A percentile compares a stretch with the other conserved stretches of the same genome.
Conservation (phyloP, 2,329 filamentous ascomycete genomes). For the Ophiostoma novo-ulmi region DNA sequence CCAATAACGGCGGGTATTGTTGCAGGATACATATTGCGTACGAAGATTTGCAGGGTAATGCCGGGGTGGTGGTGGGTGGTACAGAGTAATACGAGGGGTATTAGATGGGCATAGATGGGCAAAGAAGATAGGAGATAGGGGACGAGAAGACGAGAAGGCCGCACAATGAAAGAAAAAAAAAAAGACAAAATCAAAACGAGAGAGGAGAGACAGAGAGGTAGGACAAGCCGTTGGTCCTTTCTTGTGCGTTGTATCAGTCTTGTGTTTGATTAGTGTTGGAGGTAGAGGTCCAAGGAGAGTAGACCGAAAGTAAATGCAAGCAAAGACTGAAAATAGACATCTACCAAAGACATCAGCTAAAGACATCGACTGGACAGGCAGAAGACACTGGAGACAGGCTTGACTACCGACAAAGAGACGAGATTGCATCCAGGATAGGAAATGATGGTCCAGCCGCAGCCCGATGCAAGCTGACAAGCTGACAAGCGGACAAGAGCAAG, state of each 20-base stretch:
- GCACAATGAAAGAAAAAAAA: background rate
- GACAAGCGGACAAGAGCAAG: too few relatives aligned
- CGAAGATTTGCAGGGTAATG: conserved; percentile 9
- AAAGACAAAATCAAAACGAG: background rate
- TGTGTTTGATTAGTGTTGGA: background rate
- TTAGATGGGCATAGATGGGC: background rate
- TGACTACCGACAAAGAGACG: background rate
- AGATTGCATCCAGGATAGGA: background rate
- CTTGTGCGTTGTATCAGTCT: background rate
- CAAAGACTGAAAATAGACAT: background rate
- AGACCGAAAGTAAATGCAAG: too few relatives aligned
- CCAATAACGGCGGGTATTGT: background rate
- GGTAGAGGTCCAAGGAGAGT: background rate
- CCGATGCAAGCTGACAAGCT: background rate
- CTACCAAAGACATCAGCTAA: background rate
- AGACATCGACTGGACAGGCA: background rate
- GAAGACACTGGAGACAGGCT: background rate
- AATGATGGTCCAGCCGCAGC: background rate
- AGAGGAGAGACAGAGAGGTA: conserved; percentile 1
- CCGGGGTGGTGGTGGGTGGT: background rate
- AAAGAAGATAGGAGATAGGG: background rate
- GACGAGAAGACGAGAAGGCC: background rate
- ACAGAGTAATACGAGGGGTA: background rate
- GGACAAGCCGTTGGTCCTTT: conserved; percentile 12
- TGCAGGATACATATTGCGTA: conserved; percentile 9